Base-by-base conservation (phyloP, 2,329 filamentous ascomycete species). In the Colletotrichum caudatum region DNA sequence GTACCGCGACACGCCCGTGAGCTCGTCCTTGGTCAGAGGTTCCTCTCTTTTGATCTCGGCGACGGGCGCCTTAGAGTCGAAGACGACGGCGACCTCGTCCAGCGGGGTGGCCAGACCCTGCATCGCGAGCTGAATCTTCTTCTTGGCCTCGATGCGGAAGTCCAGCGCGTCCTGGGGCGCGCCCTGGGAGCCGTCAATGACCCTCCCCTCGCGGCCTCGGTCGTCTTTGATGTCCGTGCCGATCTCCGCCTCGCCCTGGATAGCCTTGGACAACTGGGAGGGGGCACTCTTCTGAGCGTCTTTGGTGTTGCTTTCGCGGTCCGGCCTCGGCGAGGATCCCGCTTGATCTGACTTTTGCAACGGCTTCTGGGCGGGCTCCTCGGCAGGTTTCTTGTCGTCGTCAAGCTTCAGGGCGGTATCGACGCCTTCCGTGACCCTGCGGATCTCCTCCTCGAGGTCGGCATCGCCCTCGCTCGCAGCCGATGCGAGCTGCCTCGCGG, bases 401-500 rank as follows among this genome's bases (percentile, higher is more conserved):
- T 81, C 77, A 0, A 83, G 69, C 26, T 78, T 77, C 33, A 83
- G 77, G 0, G 77, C 78, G 6, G 76, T 73, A 59, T 81, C 81
- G 14, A 85, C 75, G 18, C 78, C 80, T 35, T 79, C 78, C 5
- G 81, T 76, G 65, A 85, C 72, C 62, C 79, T 81, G 64, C 81
- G 78, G 3, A 88, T 78, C 75, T 87, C 85, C 26, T 86, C 83
- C 16, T 85, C 81, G 5, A 83, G 76, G 7, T 78, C 78, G 18
- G 78, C 77, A 50, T 79, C 76, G 51, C 78, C 76, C 65, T 81
- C 81, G 35, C 76, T 74, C 9, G 78, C 75, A 8, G 74, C 76
- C 12, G 76, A 77, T 50, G 77, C 81, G 71, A 84, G 75, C 77
- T 88, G 87, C 71, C 82, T 85, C 75, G 83, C 84, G 29, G 87